Evolutionary conservation across 208 protist genomes (phyloP).

Genomic region (Entamoeba invadens): DNA sequence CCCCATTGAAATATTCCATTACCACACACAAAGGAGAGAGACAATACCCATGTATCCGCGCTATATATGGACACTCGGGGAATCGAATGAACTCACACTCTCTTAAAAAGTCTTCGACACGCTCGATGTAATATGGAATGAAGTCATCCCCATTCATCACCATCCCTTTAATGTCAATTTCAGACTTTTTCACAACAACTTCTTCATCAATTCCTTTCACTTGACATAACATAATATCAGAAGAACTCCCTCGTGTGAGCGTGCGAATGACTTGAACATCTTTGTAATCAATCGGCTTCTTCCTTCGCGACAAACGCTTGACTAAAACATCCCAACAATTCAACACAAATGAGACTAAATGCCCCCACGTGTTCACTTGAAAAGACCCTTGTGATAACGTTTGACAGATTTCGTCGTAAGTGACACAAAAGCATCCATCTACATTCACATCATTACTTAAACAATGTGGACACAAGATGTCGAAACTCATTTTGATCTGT

Average conservation of each 20-base stretch:
- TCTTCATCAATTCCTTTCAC: background rate
- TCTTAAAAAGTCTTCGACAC: background rate
- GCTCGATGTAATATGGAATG: background rate
- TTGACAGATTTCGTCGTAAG: background rate
- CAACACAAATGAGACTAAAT: background rate
- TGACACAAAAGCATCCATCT: background rate
- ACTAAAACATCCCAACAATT: background rate
- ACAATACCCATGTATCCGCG: background rate
- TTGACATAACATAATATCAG: background rate
- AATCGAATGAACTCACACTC: background rate
- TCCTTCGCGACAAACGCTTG: background rate
- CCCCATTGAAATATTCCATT: background rate
- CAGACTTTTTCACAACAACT: background rate
- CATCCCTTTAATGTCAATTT: background rate
- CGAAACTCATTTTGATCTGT: background rate
- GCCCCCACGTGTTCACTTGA: background rate
- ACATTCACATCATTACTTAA: background rate
- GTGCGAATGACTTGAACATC: background rate
- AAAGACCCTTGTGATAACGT: background rate
- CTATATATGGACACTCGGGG: background rate
- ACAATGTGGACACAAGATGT: background rate
- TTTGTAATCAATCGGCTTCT: background rate
- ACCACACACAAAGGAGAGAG: background rate
- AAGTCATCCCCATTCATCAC: background rate
- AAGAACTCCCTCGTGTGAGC: background rate